Conservation (phyloP, 2,329 filamentous ascomycete genomes). For the Zymoseptoria tritici region DNA sequence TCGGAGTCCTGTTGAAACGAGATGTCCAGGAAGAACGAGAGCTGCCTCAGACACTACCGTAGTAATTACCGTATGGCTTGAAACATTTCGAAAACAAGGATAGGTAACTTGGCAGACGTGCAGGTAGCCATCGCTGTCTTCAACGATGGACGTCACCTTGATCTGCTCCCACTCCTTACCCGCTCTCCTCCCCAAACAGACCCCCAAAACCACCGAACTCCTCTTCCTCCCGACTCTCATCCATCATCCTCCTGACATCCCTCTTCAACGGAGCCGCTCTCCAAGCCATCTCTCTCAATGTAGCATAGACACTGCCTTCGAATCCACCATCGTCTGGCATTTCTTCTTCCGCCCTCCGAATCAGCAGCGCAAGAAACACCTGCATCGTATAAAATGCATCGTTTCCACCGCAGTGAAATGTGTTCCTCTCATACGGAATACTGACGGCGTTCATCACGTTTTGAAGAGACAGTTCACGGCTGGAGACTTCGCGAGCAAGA, state of each 20-base stretch:
- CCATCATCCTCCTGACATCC: neutral
- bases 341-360: neutral
- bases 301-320: neutral
- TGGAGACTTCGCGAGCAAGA: neutral
- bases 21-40: no score
- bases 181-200: neutral
- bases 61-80: no score
- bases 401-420: slow-evolving; percentile 1
- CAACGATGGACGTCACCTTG: no score
- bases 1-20: no score
- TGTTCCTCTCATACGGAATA: neutral
- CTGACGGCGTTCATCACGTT: neutral
- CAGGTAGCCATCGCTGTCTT: no score
- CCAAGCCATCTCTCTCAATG: neutral
- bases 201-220: neutral
- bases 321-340: no score
- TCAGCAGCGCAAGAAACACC: neutral
- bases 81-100: no score
- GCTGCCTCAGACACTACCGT: no score
- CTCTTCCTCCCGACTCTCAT: neutral
- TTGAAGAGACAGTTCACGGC: neutral
- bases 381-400: slow-evolving; percentile 2
- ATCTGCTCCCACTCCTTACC: no score
- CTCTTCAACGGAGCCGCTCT: neutral
- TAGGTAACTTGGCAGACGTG: no score